Evolutionary conservation across 1,284 basidiomycete species (phyloP), one percentile per base, ranked within the genome.

Genomic region (Volvariella surrecta): DNA sequence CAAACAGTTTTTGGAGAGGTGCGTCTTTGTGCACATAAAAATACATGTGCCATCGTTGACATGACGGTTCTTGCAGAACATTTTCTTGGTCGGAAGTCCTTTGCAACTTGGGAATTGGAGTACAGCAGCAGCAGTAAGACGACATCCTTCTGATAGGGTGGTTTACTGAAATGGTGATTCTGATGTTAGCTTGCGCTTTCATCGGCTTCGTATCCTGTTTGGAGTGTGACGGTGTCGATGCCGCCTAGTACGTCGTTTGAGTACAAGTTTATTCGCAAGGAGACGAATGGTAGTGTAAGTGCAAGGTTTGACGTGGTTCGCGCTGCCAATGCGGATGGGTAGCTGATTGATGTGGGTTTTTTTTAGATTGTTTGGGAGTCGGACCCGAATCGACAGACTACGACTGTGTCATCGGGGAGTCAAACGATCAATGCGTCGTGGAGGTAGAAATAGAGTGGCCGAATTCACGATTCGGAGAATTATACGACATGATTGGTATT

Each of bases 211-310:
- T 79, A 79, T 50, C 77, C 79, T 1, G 59, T 67, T 0, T 83
- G 79, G 79, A 65, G 59, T 2, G 66, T 67, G 2, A 71, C 71
- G 0, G 61, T 79, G 9, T 56, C 57, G 17, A 50, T 83, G 0
- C 73, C 76, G 0, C 62, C 68, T 0, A 65, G 59, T 41, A 74
- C 71, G 0, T 50, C 53, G 0, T 78, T 82, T 55, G 51, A 74
- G 49, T 82, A 74, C 61, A 82, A 81, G 57, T 80, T 76, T 47
- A 73, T 82, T 48, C 60, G 73, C 20, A 76, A 74, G 54, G 71
- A 73, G 48, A 62, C 66, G 1, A 62, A 74, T 48, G 77, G 76
- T 40, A 69, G 57, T 45, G 76, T 79, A 50, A 50, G 75, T 63
- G n/a, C 46, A 39, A 37, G n/a, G n/a, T 21, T 21, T 32, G 22